Percentiles rank a stretch among this genome's conserved stretches.
phyloP scores from a whole-genome alignment of 805 yeast genomes.

The Suhomyces canberraensis region DNA sequence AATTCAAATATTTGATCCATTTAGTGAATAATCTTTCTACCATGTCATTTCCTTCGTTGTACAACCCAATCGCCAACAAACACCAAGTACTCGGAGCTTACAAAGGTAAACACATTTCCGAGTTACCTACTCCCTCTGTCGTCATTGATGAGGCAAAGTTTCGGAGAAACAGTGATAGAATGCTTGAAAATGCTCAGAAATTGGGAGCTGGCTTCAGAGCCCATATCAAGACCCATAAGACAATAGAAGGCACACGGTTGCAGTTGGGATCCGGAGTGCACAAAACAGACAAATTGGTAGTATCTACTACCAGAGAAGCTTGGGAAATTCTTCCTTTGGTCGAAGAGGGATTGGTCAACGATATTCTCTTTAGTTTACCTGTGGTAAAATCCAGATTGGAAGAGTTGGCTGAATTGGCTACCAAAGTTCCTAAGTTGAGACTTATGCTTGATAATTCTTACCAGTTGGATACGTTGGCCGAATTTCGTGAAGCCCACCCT shows the following conservation, averaged over 20 bases:
- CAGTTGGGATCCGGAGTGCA: constrained; percentile 46
- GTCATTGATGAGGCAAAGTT: constrained; percentile 44
- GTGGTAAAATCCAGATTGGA: constrained; percentile 45
- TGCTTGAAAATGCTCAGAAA: constrained; percentile 45
- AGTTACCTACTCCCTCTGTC: constrained; percentile 61
- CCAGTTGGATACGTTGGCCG: constrained; percentile 50
- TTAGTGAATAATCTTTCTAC: too few species aligned
- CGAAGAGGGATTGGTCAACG: constrained; percentile 33
- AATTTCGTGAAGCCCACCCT: constrained; percentile 28
- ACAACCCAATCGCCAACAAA: constrained; percentile 20
- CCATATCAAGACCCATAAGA: constrained; percentile 75
- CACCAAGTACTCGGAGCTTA: constrained; percentile 15
- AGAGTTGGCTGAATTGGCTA: constrained; percentile 45
- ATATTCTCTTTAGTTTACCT: constrained; percentile 39
- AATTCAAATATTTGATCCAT: too few species aligned
- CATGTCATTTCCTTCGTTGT: constrained; percentile 9
- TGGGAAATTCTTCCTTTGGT: constrained; percentile 46
- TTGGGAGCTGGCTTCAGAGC: constrained; percentile 54
- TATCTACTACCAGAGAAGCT: constrained; percentile 69
- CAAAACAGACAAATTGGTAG: constrained; percentile 53
- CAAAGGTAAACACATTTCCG: constrained; percentile 43
- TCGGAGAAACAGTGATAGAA: constrained; percentile 42
- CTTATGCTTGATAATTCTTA: constrained; percentile 59
- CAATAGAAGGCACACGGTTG: constrained; percentile 52
- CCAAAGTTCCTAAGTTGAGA: constrained; percentile 43